Conservation (phyloP, 1,284 basidiomycete genomes). For the Fomitopsis palustris region DNA sequence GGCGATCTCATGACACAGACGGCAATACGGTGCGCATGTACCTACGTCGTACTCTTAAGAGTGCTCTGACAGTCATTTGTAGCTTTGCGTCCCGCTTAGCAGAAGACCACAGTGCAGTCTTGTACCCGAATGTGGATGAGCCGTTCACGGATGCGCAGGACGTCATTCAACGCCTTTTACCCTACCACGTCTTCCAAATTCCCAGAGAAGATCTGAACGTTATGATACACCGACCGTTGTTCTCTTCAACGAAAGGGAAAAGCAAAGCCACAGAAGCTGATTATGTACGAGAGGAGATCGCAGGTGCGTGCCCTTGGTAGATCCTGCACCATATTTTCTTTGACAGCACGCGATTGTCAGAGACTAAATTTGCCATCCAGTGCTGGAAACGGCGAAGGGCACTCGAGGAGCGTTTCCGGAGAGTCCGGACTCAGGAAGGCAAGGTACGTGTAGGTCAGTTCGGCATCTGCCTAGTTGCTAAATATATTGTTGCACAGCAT, state of each 20-base stretch:
- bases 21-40: constrained; percentile 41
- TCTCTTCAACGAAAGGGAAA: constrained; percentile 38
- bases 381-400: constrained; percentile 54
- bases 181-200: constrained; percentile 75
- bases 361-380: constrained; percentile 64
- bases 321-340: not conserved
- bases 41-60: not conserved
- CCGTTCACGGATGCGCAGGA: constrained; percentile 62
- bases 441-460: constrained; percentile 39
- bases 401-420: constrained; percentile 55
- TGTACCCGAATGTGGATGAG: constrained; percentile 63
- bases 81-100: constrained; percentile 57
- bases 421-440: constrained; percentile 47
- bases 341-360: constrained; percentile 25
- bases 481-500: constrained; percentile 37
- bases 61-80: not conserved
- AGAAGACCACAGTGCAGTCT: constrained; percentile 54
- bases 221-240: constrained; percentile 18
- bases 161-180: constrained; percentile 61
- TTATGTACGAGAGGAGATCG: constrained; percentile 46
- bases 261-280: constrained; percentile 51
- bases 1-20: constrained; percentile 41
- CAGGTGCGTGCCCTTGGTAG: constrained; percentile 36
- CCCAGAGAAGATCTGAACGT: constrained; percentile 57
- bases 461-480: not conserved